phyloP scores from a whole-genome alignment of 495 filamentous ascomycete species.

The Oleoguttula mirabilis region DNA sequence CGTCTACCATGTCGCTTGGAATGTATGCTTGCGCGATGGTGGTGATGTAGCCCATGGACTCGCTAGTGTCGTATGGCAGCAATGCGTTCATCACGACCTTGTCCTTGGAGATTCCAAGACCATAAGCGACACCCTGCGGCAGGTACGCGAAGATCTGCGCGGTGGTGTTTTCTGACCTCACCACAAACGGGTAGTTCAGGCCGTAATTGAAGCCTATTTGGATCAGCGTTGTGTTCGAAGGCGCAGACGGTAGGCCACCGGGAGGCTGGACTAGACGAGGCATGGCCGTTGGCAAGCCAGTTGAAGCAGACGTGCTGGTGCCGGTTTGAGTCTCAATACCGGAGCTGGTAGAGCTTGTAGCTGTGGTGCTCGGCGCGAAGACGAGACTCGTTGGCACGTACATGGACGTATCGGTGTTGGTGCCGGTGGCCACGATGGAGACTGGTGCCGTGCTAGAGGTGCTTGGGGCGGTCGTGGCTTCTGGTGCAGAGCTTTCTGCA shows the following conservation, averaged over 20 bases:
- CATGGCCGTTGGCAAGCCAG: conserved; percentile 48
- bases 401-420: conserved; percentile 24
- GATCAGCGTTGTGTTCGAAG: conserved; percentile 54
- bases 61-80: conserved; percentile 62
- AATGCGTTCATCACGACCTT: conserved; percentile 60
- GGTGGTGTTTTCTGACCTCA: conserved; percentile 51
- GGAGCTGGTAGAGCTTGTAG: conserved; percentile 6
- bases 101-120: conserved; percentile 37
- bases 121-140: conserved; percentile 61
- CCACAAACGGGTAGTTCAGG: conserved; percentile 77
- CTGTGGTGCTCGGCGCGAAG: conserved; percentile 15
- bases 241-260: conserved; percentile 35
- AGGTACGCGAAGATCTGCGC: conserved; percentile 80
- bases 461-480: conserved; percentile 5
- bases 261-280: conserved; percentile 67
- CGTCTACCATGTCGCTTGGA: conserved; percentile 50
- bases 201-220: conserved; percentile 73
- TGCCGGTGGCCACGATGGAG: conserved; percentile 24
- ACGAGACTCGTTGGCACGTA: conserved; percentile 24
- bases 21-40: conserved; percentile 69
- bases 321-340: conserved; percentile 9
- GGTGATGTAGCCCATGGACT: conserved; percentile 62
- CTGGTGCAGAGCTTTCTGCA: neutral
- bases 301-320: conserved; percentile 17
- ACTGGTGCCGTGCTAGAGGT: conserved; percentile 11